These are phyloP conservation scores for Phytophthora pistaciae DNA, from an alignment of 352 stramenopile genomes.

Conservation along the genomic window DNA sequence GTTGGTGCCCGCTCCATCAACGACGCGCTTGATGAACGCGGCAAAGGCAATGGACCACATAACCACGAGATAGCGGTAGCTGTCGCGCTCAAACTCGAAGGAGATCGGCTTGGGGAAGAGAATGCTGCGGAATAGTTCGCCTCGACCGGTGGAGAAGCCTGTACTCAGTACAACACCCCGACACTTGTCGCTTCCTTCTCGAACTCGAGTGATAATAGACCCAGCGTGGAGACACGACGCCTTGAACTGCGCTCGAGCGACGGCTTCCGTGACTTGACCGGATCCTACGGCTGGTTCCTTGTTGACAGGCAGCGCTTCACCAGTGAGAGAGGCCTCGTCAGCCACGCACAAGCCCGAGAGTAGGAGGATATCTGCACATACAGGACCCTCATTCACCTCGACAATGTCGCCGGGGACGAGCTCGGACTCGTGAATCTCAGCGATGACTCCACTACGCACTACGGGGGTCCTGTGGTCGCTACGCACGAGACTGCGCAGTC, in stretches of 20 bases:
- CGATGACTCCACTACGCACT: conserved; percentile 20
- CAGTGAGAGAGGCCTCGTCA: conserved; percentile 61
- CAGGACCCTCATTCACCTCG: conserved; percentile 31
- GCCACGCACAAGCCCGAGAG: conserved; percentile 52
- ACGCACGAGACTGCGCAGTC: conserved; percentile 48
- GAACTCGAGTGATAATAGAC: conserved; percentile 40
- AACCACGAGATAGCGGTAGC: conserved; percentile 53
- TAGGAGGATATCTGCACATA: conserved; percentile 61
- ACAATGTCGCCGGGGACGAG: conserved; percentile 70
- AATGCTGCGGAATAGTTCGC: conserved; percentile 57
- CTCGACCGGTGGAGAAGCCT: conserved; percentile 55
- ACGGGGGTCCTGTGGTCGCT: conserved; percentile 45
- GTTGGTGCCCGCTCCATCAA: conserved; percentile 18
- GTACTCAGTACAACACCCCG: conserved; percentile 49
- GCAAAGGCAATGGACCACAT: conserved; percentile 39
- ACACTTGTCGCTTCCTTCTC: conserved; percentile 25
- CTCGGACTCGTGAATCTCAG: conserved; percentile 41
- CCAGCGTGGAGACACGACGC: conserved; percentile 44
- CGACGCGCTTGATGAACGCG: conserved; percentile 45
- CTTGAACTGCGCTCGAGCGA: conserved; percentile 33
- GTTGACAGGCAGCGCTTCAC: conserved; percentile 49
- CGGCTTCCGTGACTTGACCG: conserved; percentile 36
- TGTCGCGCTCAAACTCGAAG: conserved; percentile 55
- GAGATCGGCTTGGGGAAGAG: conserved; percentile 43
- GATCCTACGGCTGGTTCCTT: conserved; percentile 34